These are phyloP conservation scores for Mycena citricolor DNA, from an alignment of 1,284 basidiomycete genomes.

Conservation along the genomic window DNA sequence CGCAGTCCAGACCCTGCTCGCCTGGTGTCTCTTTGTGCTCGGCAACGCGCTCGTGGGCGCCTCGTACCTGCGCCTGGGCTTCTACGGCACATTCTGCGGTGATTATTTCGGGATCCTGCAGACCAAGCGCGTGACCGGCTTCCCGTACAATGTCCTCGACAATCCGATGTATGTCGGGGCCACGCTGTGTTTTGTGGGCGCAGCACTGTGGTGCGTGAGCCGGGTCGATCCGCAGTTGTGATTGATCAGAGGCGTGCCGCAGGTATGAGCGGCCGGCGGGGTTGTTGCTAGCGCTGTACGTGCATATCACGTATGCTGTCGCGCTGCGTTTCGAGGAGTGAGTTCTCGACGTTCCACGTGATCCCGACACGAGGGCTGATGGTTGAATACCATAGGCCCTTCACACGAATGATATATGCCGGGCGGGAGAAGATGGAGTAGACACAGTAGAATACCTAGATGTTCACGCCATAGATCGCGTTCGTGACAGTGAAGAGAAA, in stretches of 20 bases:
- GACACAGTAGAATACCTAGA: too few species aligned
- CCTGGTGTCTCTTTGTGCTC: conserved; percentile 60
- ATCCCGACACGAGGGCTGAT: conserved; percentile 4
- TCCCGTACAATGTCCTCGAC: conserved; percentile 92
- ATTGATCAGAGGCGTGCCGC: background rate
- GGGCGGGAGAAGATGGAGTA: conserved; percentile 44
- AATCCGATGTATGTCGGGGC: conserved; percentile 98
- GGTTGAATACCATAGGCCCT: conserved; percentile 71
- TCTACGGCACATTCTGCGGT: conserved; percentile 93
- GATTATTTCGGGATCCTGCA: conserved; percentile 99
- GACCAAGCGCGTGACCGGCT: conserved; percentile 82
- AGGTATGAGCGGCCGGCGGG: conserved; percentile 86
- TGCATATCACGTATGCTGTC: conserved; percentile 80
- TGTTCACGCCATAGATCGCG: conserved; percentile 1
- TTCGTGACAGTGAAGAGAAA: conserved; percentile 9
- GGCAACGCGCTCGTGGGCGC: conserved; percentile 85
- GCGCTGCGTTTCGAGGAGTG: conserved; percentile 89
- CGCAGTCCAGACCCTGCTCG: conserved; percentile 60
- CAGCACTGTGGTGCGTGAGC: conserved; percentile 75
- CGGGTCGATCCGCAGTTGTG: background rate
- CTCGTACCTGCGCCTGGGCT: conserved; percentile 88
- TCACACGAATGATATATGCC: conserved; percentile 81
- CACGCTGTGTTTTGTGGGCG: conserved; percentile 83
- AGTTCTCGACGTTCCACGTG: conserved; percentile 28
- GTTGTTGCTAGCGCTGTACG: conserved; percentile 71